Evolutionary conservation across 352 stramenopile genomes (phyloP).

Genomic region (Globisporangium cylindrosporum): DNA sequence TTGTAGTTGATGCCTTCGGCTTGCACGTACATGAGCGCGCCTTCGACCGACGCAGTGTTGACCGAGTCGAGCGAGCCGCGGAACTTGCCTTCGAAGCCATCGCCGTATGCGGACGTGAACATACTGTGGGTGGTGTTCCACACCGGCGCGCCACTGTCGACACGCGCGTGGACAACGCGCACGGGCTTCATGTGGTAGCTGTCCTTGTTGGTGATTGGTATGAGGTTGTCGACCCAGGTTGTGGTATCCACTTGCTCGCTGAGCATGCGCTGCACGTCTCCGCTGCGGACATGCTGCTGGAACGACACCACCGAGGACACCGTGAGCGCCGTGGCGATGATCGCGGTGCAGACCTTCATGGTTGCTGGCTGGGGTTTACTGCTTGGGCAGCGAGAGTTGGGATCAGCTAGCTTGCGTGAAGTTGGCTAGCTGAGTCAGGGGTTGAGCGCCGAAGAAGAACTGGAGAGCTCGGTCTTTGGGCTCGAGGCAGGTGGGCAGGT

Average conservation of each 20-base stretch:
- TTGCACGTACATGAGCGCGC: slow-evolving; percentile 48
- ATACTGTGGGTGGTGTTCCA: slow-evolving; percentile 38
- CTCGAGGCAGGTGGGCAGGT: slow-evolving; percentile 4
- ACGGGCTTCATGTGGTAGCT: slow-evolving; percentile 57
- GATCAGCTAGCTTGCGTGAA: not conserved
- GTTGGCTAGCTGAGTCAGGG: not conserved
- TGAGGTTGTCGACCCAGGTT: slow-evolving; percentile 22
- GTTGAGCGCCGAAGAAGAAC: not conserved
- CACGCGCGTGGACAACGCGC: slow-evolving; percentile 54
- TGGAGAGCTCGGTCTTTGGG: not conserved
- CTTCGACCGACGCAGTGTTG: slow-evolving; percentile 46
- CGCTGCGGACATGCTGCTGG: not conserved
- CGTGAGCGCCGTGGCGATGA: slow-evolving; percentile 10
- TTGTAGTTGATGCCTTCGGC: slow-evolving; percentile 54
- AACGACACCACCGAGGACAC: not conserved
- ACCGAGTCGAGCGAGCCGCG: slow-evolving; percentile 35
- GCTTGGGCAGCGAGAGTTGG: not conserved
- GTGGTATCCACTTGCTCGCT: not conserved
- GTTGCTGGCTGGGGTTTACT: not conserved
- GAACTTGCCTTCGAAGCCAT: slow-evolving; percentile 31
- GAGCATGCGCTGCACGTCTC: slow-evolving; percentile 16
- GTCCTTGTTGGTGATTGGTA: slow-evolving; percentile 32
- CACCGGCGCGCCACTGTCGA: slow-evolving; percentile 50
- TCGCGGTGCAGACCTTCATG: slow-evolving; percentile 18
- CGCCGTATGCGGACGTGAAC: slow-evolving; percentile 40